Percentiles rank a stretch among this genome's conserved stretches.
These are phyloP conservation scores for Beauveria australis DNA, from an alignment of 2,329 filamentous ascomycete species.

Conservation along the genomic window DNA sequence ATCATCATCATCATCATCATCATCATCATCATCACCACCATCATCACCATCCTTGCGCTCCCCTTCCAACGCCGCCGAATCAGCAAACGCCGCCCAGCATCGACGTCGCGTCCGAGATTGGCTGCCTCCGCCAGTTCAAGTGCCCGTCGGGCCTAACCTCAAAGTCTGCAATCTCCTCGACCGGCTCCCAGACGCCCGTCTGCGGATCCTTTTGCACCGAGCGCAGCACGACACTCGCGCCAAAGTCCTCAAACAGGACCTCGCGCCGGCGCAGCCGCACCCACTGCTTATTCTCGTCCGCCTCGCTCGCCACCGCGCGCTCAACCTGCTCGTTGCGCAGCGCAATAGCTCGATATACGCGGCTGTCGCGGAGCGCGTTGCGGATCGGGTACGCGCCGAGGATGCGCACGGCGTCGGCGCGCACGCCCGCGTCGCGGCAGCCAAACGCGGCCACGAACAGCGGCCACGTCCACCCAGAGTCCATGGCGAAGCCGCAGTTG, in stretches of 20 bases:
- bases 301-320: conserved; percentile 23
- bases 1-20: not conserved
- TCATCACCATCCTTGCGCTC: not conserved
- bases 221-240: conserved; percentile 28
- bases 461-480: conserved; percentile 37
- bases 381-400: conserved; percentile 32
- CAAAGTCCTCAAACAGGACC: conserved; percentile 30
- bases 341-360: conserved; percentile 31
- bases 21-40: not conserved
- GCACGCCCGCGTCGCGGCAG: conserved; percentile 30
- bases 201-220: conserved; percentile 23
- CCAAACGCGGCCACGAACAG: conserved; percentile 33
- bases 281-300: conserved; percentile 29
- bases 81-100: conserved; percentile 22
- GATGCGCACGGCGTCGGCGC: conserved; percentile 32
- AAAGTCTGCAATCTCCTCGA: conserved; percentile 30
- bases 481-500: conserved; percentile 36
- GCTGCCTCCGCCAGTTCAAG: conserved; percentile 27
- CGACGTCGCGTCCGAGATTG: conserved; percentile 26
- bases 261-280: conserved; percentile 29
- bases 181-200: conserved; percentile 27
- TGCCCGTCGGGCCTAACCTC: conserved; percentile 22
- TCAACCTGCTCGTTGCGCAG: conserved; percentile 30
- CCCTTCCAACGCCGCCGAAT: not conserved
- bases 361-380: conserved; percentile 36